Percentiles rank a stretch among this genome's conserved stretches.
Evolutionary conservation across 129 eudicot species (phyloP).

Genomic region (Tagetes patula): DNA sequence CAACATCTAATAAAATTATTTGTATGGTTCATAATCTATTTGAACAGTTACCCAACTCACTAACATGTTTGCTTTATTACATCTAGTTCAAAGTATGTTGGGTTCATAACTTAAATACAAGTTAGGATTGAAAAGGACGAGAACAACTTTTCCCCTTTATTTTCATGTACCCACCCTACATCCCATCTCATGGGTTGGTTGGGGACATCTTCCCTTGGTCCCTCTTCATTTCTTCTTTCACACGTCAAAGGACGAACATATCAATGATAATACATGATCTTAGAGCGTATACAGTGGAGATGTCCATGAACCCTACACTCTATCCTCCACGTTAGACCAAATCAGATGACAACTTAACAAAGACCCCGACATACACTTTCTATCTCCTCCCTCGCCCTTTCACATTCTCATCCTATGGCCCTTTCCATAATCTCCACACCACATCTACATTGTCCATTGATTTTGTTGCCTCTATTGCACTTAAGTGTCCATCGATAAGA

Average conservation of each 20-base stretch:
- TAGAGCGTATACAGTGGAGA: too few species aligned
- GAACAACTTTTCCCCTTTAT: background rate
- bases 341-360: too few species aligned
- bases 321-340: too few species aligned
- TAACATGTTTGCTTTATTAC: background rate
- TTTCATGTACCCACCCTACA: background rate
- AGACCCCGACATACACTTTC: too few species aligned
- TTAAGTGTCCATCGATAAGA: too few species aligned
- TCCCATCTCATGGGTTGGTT: background rate
- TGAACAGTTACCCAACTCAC: background rate
- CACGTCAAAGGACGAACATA: background rate
- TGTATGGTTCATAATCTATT: background rate
- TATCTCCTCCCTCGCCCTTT: too few species aligned
- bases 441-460: too few species aligned
- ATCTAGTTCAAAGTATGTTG: background rate
- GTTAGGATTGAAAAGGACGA: background rate
- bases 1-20: background rate
- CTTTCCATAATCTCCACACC: too few species aligned
- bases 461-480: too few species aligned
- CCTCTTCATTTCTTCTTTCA: background rate
- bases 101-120: background rate
- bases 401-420: too few species aligned
- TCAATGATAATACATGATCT: too few species aligned
- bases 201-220: conserved; percentile 15
- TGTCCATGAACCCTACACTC: too few species aligned